Base-by-base conservation (phyloP, 257 asterid species). In the Solanum pennellii region DNA sequence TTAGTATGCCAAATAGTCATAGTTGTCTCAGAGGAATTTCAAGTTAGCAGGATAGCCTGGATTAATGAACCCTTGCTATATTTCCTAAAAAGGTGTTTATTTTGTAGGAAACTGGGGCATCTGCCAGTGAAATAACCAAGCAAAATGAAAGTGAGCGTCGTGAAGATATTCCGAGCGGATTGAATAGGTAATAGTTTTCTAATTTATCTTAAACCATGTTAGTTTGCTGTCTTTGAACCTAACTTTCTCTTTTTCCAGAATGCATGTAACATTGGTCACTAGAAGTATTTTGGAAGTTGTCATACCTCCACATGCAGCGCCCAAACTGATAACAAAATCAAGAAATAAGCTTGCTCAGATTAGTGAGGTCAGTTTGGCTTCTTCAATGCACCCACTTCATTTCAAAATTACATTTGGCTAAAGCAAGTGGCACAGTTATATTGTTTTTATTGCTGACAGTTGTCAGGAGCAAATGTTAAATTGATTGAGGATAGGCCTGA, bases 251-350 rank as follows among this genome's bases (percentile, higher is more conserved):
- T 49, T 87, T 74, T 74, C 72, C 91, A 95, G 98, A 91, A 89
- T 90, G 65, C 87, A 96, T 65, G 93, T 94, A 69, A 95, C 98
- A 59, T 92, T 97, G 39, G 98, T 97, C 87, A 95, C 98, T 45
- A 93, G 97, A 91, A 97, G 98, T 88, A 95, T 89, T 39, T 93
- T 97, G 33, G 99, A 97, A 89, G 96, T 97, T 86, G 98, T 94
- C 56, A 92, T 97, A 86, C 98, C 98, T 25, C 96, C 94, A 49
- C 92, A 94, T 88, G 98, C 95, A 83, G 98, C 96, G 27, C 87
- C 98, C 75, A 94, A 92, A 89, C 97, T 97, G 11, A 93, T 93
- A 60, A 88, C 89, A 74, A 87, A 94, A 93, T 94, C 98, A 86
- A 95, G 93, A 90, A 97, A 90, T 88, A 91, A 94, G 92, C 98